A percentile compares a stretch with the other conserved stretches of the same genome.
These are phyloP conservation scores for Serendipita sp. DNA, from an alignment of 768 basidiomycete genomes.

Conservation along the genomic window DNA sequence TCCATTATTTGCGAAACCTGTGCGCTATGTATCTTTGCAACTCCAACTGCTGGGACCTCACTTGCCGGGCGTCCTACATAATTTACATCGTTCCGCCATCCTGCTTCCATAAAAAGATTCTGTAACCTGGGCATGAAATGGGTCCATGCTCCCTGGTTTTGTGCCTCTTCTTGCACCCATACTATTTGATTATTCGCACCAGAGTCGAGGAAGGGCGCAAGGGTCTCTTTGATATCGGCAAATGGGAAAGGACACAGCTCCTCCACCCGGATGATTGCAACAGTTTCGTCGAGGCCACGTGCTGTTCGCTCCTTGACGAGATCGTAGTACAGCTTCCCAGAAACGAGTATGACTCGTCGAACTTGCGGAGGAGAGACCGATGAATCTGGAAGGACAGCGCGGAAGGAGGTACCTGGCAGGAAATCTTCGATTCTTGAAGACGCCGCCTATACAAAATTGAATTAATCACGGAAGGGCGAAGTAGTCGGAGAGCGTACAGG, in stretches of 20 bases:
- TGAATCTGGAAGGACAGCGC: conserved; percentile 48
- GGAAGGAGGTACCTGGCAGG: conserved; percentile 42
- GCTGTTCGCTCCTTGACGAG: conserved; percentile 52
- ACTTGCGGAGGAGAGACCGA: conserved; percentile 22
- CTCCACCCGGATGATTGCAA: conserved; percentile 66
- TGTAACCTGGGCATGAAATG: conserved; percentile 48
- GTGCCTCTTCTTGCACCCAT: conserved; percentile 81
- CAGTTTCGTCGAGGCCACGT: conserved; percentile 28
- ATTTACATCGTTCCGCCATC: conserved; percentile 22
- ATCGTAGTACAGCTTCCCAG: conserved; percentile 83
- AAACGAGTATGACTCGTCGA: conserved; percentile 53
- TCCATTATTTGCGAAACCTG: conserved; percentile 52
- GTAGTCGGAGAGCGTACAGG: conserved; percentile 32
- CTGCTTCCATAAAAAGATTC: conserved; percentile 30
- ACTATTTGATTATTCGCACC: conserved; percentile 21
- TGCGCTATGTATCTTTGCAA: conserved; percentile 45
- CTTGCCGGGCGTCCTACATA: conserved; percentile 59
- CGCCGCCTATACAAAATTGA: conserved; percentile 37
- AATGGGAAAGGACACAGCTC: conserved; percentile 86
- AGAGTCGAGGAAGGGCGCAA: conserved; percentile 29
- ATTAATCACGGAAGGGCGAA: background rate
- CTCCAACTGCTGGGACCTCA: conserved; percentile 62
- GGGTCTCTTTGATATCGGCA: conserved; percentile 26
- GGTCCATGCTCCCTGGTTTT: conserved; percentile 68
- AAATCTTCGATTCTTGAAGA: conserved; percentile 52